phyloP scores from a whole-genome alignment of 2,329 filamentous ascomycete genomes.

The Albifimbria verrucaria region DNA sequence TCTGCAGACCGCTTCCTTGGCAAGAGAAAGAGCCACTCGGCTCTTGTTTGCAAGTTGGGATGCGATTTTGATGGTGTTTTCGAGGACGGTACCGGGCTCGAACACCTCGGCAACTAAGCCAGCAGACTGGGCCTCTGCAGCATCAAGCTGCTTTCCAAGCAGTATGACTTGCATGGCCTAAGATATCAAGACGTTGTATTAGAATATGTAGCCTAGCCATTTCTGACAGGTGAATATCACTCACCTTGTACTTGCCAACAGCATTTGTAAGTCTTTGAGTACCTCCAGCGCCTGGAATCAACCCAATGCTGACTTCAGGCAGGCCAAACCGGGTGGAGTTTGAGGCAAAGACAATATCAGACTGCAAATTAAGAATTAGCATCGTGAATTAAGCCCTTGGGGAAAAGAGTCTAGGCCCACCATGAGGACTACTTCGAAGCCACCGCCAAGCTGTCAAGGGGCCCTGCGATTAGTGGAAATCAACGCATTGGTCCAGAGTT shows the following conservation, averaged over 20 bases:
- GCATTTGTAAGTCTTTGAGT: slow-evolving; percentile 37
- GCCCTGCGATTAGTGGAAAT: slow-evolving; percentile 5
- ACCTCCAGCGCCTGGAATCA: slow-evolving; percentile 37
- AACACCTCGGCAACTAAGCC: slow-evolving; percentile 24
- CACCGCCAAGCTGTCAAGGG: slow-evolving; percentile 40
- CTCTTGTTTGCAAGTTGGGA: slow-evolving; percentile 20
- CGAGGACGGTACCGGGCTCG: slow-evolving; percentile 22
- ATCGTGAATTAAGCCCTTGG: background rate
- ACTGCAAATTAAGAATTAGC: slow-evolving; percentile 18
- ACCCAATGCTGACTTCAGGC: slow-evolving; percentile 36
- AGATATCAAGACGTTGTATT: no score
- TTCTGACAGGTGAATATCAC: slow-evolving; percentile 5
- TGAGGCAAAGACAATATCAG: slow-evolving; percentile 36
- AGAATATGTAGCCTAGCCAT: background rate
- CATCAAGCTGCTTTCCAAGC: slow-evolving; percentile 21
- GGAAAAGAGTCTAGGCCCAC: slow-evolving; percentile 24
- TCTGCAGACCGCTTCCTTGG: slow-evolving; percentile 24
- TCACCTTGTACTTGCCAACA: slow-evolving; percentile 38
- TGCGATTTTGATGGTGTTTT: slow-evolving; percentile 19
- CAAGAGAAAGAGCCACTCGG: slow-evolving; percentile 20
- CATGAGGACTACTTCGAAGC: slow-evolving; percentile 47
- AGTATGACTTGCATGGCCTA: slow-evolving; percentile 32
- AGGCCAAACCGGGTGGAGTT: slow-evolving; percentile 32
- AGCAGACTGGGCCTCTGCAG: slow-evolving; percentile 19
- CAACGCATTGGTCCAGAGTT: no score